These are phyloP conservation scores for Candida orba DNA, from an alignment of 805 yeast species.

Conservation along the genomic window DNA sequence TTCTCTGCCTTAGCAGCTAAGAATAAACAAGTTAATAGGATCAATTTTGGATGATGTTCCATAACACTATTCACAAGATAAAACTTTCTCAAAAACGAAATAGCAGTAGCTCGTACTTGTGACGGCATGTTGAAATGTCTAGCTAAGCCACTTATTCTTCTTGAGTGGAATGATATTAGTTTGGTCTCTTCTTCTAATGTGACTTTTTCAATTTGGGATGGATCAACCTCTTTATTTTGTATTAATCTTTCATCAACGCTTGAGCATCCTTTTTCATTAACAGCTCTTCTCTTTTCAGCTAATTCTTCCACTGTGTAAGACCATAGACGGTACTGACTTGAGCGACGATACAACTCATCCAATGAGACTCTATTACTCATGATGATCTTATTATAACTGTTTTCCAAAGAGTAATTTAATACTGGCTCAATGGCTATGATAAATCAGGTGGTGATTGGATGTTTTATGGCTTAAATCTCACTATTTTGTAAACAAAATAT, in stretches of 20 bases:
- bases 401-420: no score
- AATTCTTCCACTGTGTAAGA: conserved; percentile 63
- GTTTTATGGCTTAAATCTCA: background rate
- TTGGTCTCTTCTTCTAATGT: conserved; percentile 63
- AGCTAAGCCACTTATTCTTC: conserved; percentile 64
- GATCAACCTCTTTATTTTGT: conserved; percentile 23
- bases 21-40: conserved; percentile 77
- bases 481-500: background rate
- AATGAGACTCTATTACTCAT: conserved; percentile 41
- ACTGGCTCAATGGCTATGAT: no score
- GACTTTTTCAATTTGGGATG: conserved; percentile 32
- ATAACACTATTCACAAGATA: conserved; percentile 74
- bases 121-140: conserved; percentile 76
- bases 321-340: conserved; percentile 83
- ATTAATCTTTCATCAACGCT: conserved; percentile 28
- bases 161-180: conserved; percentile 64
- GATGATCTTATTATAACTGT: no score
- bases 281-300: conserved; percentile 36
- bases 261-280: conserved; percentile 48
- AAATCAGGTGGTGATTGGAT: background rate
- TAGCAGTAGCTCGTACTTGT: conserved; percentile 81
- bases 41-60: conserved; percentile 81
- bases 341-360: conserved; percentile 84
- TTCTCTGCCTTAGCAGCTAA: conserved; percentile 92
- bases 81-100: conserved; percentile 74